Percentiles rank a stretch among this genome's conserved stretches.
Evolutionary conservation across 768 basidiomycete genomes (phyloP).

Genomic region (Xerocomus potaroensis): DNA sequence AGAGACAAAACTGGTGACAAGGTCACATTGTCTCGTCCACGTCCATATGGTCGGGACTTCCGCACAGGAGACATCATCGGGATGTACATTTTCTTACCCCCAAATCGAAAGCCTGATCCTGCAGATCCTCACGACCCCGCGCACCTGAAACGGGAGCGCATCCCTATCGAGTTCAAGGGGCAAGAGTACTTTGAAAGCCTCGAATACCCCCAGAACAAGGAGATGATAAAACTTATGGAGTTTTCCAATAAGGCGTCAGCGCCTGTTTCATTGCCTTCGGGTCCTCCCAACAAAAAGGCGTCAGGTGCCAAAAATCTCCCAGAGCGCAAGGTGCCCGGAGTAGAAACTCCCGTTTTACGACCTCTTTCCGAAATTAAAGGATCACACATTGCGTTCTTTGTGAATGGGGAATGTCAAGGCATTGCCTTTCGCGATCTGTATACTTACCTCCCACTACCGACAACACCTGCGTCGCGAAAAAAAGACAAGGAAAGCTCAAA

Average conservation of each 20-base stretch:
- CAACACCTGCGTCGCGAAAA: slow-evolving; percentile 49
- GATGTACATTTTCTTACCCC: slow-evolving; percentile 88
- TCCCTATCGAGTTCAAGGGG: slow-evolving; percentile 93
- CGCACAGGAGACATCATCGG: slow-evolving; percentile 86
- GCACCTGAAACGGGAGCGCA: slow-evolving; percentile 81
- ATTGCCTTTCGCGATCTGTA: slow-evolving; percentile 85
- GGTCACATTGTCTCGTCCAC: slow-evolving; percentile 76
- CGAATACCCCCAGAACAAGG: slow-evolving; percentile 85
- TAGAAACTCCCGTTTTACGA: slow-evolving; percentile 45
- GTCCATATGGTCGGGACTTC: slow-evolving; percentile 71
- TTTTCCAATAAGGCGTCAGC: slow-evolving; percentile 56
- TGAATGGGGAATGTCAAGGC: slow-evolving; percentile 84
- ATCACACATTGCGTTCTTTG: slow-evolving; percentile 83
- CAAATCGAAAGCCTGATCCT: slow-evolving; percentile 50
- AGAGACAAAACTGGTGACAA: slow-evolving; percentile 93
- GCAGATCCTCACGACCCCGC: slow-evolving; percentile 77
- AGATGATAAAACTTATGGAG: slow-evolving; percentile 89
- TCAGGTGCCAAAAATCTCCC: slow-evolving; percentile 66
- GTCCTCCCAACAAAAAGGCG: slow-evolving; percentile 55
- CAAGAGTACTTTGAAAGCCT: slow-evolving; percentile 94
- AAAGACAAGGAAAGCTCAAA: slow-evolving; percentile 57
- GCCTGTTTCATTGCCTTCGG: slow-evolving; percentile 53
- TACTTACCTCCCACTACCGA: slow-evolving; percentile 81
- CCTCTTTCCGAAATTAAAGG: slow-evolving; percentile 64
- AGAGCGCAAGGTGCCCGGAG: slow-evolving; percentile 41